Evolutionary conservation across 2,329 filamentous ascomycete genomes (phyloP).

Genomic region (Colletotrichum tofieldiae): DNA sequence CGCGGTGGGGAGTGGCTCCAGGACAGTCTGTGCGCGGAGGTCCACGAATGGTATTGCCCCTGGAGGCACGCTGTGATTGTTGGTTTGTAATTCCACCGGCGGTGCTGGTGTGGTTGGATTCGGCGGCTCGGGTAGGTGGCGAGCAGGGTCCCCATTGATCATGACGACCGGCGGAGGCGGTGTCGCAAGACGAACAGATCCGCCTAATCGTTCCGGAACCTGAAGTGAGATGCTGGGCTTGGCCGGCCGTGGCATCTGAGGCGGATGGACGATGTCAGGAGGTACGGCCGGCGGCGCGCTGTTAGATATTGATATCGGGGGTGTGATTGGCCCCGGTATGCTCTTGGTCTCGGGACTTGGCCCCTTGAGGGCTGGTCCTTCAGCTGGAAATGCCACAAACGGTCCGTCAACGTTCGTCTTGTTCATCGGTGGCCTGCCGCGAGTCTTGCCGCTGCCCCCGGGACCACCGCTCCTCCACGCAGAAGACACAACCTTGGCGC

Average conservation of each 20-base stretch:
- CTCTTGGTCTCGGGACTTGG: constrained; percentile 52
- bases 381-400: constrained; percentile 77
- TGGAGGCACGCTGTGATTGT: background rate
- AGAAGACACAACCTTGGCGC: constrained; percentile 88
- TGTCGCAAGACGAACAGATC: constrained; percentile 75
- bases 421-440: constrained; percentile 85
- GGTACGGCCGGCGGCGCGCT: constrained; percentile 18
- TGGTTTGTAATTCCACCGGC: background rate
- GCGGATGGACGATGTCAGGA: constrained; percentile 1
- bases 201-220: constrained; percentile 68
- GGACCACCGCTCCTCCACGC: constrained; percentile 83
- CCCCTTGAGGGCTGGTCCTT: constrained; percentile 66
- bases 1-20: background rate
- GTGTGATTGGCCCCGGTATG: constrained; percentile 49
- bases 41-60: constrained; percentile 1
- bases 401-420: constrained; percentile 72
- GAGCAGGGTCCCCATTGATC: constrained; percentile 61
- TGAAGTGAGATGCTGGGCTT: constrained; percentile 59
- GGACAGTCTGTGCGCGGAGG: constrained; percentile 8
- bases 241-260: constrained; percentile 47
- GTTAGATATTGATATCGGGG: constrained; percentile 21
- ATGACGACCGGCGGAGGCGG: constrained; percentile 67
- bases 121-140: constrained; percentile 40
- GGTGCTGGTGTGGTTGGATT: background rate
- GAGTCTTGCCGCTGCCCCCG: constrained; percentile 75